A percentile compares a stretch with the other conserved stretches of the same genome.
phyloP scores from a whole-genome alignment of 805 yeast species.

The Candida coleopterorum region DNA sequence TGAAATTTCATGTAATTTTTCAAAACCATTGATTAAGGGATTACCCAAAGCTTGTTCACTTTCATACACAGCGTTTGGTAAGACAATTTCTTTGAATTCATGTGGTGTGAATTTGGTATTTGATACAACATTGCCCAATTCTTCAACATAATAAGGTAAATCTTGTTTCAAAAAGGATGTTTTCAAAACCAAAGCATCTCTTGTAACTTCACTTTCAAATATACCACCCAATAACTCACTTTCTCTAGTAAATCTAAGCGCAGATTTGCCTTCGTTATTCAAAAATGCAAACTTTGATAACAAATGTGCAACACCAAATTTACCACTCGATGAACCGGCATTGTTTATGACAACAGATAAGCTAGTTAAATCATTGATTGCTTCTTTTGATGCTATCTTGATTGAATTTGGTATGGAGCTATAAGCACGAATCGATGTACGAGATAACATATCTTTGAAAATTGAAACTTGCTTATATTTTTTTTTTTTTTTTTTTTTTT shows the following conservation, averaged over 20 bases:
- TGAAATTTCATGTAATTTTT: constrained; percentile 71
- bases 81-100: constrained; percentile 76
- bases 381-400: constrained; percentile 52
- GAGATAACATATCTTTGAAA: constrained; percentile 32
- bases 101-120: constrained; percentile 74
- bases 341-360: constrained; percentile 72
- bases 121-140: constrained; percentile 68
- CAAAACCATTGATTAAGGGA: constrained; percentile 61
- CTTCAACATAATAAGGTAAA: constrained; percentile 87
- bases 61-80: constrained; percentile 73
- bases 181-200: constrained; percentile 78
- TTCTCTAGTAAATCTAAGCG: constrained; percentile 90
- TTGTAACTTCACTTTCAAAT: constrained; percentile 63
- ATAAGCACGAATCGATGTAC: constrained; percentile 39
- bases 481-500: constrained; percentile 6
- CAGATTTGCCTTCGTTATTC: constrained; percentile 78
- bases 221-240: constrained; percentile 88
- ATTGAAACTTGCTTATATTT: neutral
- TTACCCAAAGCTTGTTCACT: constrained; percentile 45
- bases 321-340: constrained; percentile 75
- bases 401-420: constrained; percentile 37
- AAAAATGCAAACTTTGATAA: constrained; percentile 80
- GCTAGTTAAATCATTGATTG: constrained; percentile 53
- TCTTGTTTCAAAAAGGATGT: constrained; percentile 82
- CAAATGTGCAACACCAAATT: constrained; percentile 82